phyloP scores from a whole-genome alignment of 2,329 filamentous ascomycete species.

The Xylaria arbuscula region DNA sequence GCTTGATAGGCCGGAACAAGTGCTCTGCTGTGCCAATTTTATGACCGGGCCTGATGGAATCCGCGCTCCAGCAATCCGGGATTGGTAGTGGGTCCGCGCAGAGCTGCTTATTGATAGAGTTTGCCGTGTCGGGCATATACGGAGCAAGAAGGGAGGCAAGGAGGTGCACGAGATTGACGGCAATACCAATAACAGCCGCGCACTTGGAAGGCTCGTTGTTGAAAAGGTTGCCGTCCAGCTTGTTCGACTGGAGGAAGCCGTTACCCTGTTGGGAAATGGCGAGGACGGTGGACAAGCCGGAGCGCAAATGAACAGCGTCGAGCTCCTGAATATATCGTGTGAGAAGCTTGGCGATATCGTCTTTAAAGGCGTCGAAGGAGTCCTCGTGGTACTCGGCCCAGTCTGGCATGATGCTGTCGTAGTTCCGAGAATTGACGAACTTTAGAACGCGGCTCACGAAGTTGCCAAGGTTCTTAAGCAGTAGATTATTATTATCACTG shows the following conservation, averaged over 20 bases:
- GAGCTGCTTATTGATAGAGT: slow-evolving; percentile 31
- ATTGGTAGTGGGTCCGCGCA: slow-evolving; percentile 30
- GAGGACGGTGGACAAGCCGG: slow-evolving; percentile 32
- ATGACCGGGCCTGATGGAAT: slow-evolving; percentile 33
- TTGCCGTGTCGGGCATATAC: slow-evolving; percentile 34
- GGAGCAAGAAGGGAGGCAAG: slow-evolving; percentile 31
- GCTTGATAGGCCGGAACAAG: slow-evolving; percentile 31
- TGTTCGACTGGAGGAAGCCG: slow-evolving; percentile 32
- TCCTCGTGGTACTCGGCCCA: slow-evolving; percentile 28
- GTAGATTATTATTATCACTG: slow-evolving; percentile 30
- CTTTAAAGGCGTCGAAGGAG: slow-evolving; percentile 27
- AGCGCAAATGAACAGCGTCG: slow-evolving; percentile 31
- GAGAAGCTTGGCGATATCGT: slow-evolving; percentile 29
- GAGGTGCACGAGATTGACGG: slow-evolving; percentile 35
- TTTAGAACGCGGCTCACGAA: slow-evolving; percentile 34
- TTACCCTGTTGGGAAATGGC: slow-evolving; percentile 32
- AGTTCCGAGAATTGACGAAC: slow-evolving; percentile 30
- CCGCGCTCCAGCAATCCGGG: slow-evolving; percentile 27
- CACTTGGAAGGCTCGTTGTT: slow-evolving; percentile 31
- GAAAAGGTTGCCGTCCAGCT: slow-evolving; percentile 28
- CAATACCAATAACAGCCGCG: slow-evolving; percentile 33
- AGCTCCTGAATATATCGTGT: slow-evolving; percentile 34
- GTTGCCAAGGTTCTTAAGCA: slow-evolving; percentile 34
- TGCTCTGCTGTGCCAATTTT: slow-evolving; percentile 29
- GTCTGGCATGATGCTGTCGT: slow-evolving; percentile 29